phyloP scores from a whole-genome alignment of 176 grass and related monocot species.

The Pontederia crassipes region DNA sequence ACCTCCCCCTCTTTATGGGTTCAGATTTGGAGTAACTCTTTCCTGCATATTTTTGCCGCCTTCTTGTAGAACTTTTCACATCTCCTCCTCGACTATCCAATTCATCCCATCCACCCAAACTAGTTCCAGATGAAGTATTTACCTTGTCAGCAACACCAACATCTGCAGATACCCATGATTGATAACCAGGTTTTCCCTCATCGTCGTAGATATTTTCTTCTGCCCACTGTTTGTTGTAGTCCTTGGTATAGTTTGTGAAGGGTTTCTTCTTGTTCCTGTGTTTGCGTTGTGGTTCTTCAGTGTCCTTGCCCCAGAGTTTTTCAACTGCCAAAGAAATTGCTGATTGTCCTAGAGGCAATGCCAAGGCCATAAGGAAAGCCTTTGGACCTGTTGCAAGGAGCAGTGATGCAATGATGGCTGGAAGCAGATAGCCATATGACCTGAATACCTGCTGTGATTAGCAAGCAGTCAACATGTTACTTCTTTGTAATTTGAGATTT shows the following conservation, averaged over 20 bases:
- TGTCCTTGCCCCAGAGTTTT: slow-evolving; percentile 30
- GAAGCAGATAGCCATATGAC: slow-evolving; percentile 47
- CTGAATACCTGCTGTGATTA: slow-evolving; percentile 31
- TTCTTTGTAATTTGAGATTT: not conserved
- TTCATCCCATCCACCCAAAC: slow-evolving; percentile 88
- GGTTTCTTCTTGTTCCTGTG: slow-evolving; percentile 11
- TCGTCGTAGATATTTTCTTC: slow-evolving; percentile 5
- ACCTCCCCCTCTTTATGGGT: slow-evolving; percentile 16
- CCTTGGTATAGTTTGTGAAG: slow-evolving; percentile 11
- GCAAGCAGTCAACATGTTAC: not conserved
- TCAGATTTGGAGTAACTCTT: not conserved
- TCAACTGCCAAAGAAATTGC: slow-evolving; percentile 45
- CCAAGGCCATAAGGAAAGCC: slow-evolving; percentile 77
- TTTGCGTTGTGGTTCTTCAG: slow-evolving; percentile 6
- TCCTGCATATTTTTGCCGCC: not conserved
- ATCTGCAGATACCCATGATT: slow-evolving; percentile 30
- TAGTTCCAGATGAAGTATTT: not conserved
- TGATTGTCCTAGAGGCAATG: slow-evolving; percentile 60
- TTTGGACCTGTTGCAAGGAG: slow-evolving; percentile 47
- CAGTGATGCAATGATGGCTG: slow-evolving; percentile 54
- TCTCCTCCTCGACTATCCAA: slow-evolving; percentile 20
- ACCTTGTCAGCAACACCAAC: not conserved
- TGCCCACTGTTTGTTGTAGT: slow-evolving; percentile 18
- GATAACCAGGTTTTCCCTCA: slow-evolving; percentile 24
- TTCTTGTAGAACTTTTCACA: slow-evolving; percentile 5